Percentiles rank a stretch among this genome's conserved stretches.
Evolutionary conservation across 2,329 filamentous ascomycete genomes (phyloP).

Genomic region (Alternaria sp.): DNA sequence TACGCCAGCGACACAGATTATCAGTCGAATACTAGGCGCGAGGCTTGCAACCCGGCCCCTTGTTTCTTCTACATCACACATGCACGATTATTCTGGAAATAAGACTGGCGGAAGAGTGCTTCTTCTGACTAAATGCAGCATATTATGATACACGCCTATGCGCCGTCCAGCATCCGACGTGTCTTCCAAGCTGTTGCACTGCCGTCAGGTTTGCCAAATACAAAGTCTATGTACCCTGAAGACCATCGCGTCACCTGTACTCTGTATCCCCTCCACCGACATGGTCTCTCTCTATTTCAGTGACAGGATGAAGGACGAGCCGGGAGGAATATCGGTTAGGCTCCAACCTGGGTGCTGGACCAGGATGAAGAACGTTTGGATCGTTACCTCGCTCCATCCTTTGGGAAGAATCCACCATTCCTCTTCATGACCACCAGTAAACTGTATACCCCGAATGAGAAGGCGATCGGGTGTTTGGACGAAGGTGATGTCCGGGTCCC

Average conservation of each 20-base stretch:
- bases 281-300: background rate
- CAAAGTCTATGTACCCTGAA: background rate
- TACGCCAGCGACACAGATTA: background rate
- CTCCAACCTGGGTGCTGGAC: background rate
- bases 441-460: background rate
- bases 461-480: background rate
- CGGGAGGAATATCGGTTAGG: background rate
- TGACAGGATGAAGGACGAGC: background rate
- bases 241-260: background rate
- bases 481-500: background rate
- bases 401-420: background rate
- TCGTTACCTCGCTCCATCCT: background rate
- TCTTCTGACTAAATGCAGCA: background rate
- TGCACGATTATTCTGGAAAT: background rate
- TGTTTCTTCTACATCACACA: background rate
- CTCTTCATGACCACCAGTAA: background rate
- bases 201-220: background rate
- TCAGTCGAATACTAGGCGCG: background rate
- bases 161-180: too few relatives aligned
- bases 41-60: background rate
- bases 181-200: background rate
- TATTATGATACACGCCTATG: background rate
- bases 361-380: background rate
- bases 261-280: background rate
- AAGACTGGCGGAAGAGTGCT: background rate